Evolutionary conservation across 2,329 filamentous ascomycete species (phyloP).

Genomic region (Arthrinium puccinioides): DNA sequence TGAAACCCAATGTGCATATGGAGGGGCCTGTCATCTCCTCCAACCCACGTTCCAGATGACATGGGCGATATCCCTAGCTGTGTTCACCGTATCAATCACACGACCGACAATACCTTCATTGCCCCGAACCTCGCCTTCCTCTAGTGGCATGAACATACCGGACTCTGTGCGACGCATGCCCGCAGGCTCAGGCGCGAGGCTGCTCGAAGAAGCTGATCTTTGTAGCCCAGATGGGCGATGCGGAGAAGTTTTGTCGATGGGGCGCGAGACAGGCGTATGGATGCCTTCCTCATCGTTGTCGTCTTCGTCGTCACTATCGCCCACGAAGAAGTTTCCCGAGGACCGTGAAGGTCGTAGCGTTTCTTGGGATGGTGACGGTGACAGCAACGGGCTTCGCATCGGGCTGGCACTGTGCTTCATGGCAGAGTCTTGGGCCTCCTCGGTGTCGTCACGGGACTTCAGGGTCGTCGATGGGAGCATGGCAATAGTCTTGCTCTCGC

Average conservation of each 20-base stretch:
- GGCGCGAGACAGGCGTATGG: slow-evolving; percentile 19
- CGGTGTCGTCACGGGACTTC: slow-evolving; percentile 74
- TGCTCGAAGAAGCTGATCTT: slow-evolving; percentile 40
- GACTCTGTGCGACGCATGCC: slow-evolving; percentile 74
- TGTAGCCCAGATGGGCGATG: slow-evolving; percentile 27
- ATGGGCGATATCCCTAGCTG: slow-evolving; percentile 62
- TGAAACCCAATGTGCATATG: no score
- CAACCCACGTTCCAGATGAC: slow-evolving; percentile 67
- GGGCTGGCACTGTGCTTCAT: slow-evolving; percentile 50
- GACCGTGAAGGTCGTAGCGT: slow-evolving; percentile 67
- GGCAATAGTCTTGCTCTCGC: slow-evolving; percentile 77
- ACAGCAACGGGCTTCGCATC: slow-evolving; percentile 46
- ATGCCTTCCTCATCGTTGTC: slow-evolving; percentile 44
- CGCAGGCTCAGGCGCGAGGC: slow-evolving; percentile 41
- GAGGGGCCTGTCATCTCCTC: slow-evolving; percentile 50
- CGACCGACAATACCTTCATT: slow-evolving; percentile 65
- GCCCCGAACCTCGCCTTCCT: slow-evolving; percentile 59
- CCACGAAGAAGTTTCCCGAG: slow-evolving; percentile 58
- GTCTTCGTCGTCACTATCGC: slow-evolving; percentile 52
- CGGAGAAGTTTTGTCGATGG: slow-evolving; percentile 9
- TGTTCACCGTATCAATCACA: slow-evolving; percentile 75
- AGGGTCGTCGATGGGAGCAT: slow-evolving; percentile 81
- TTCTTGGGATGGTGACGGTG: slow-evolving; percentile 75
- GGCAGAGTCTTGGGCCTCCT: slow-evolving; percentile 55
- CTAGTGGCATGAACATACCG: slow-evolving; percentile 87